phyloP scores from a whole-genome alignment of 176 grass and related monocot species.

The Themeda triandra region DNA sequence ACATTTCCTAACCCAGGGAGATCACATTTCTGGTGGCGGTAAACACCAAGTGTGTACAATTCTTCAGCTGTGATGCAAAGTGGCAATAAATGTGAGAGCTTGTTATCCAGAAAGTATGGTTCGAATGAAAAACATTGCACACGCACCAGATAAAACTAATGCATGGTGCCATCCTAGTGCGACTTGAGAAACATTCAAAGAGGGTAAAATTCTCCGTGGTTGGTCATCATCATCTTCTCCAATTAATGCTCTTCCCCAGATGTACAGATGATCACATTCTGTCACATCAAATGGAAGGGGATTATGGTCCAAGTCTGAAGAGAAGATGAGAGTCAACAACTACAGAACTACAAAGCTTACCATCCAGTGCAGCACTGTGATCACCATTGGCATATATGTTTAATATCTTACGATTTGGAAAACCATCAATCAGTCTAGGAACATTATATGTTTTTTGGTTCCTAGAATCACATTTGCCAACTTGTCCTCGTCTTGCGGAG shows the following conservation, averaged over 20 bases:
- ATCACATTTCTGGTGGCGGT: constrained; percentile 50
- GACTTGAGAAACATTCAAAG: constrained; percentile 62
- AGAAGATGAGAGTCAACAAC: background rate
- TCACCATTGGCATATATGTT: constrained; percentile 87
- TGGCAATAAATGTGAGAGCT: constrained; percentile 2
- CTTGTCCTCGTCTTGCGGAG: constrained; percentile 73
- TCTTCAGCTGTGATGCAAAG: constrained; percentile 43
- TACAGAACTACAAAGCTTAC: constrained; percentile 38
- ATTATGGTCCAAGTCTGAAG: constrained; percentile 22
- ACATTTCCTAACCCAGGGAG: constrained; percentile 9
- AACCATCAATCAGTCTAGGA: constrained; percentile 69
- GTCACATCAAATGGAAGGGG: background rate
- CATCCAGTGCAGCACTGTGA: constrained; percentile 87
- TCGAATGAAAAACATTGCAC: constrained; percentile 11
- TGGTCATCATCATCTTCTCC: constrained; percentile 45
- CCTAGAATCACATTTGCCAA: constrained; percentile 50
- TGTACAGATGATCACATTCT: constrained; percentile 76
- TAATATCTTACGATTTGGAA: constrained; percentile 51
- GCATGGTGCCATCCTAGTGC: constrained; percentile 97
- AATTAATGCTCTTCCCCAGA: constrained; percentile 84
- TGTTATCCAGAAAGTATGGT: constrained; percentile 19
- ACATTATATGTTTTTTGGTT: constrained; percentile 48
- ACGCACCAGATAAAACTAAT: constrained; percentile 68
- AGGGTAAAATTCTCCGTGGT: constrained; percentile 40
- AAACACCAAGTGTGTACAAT: constrained; percentile 79